Conservation (phyloP, 805 yeast genomes). For the Wickerhamomyces kurtzmanii region DNA sequence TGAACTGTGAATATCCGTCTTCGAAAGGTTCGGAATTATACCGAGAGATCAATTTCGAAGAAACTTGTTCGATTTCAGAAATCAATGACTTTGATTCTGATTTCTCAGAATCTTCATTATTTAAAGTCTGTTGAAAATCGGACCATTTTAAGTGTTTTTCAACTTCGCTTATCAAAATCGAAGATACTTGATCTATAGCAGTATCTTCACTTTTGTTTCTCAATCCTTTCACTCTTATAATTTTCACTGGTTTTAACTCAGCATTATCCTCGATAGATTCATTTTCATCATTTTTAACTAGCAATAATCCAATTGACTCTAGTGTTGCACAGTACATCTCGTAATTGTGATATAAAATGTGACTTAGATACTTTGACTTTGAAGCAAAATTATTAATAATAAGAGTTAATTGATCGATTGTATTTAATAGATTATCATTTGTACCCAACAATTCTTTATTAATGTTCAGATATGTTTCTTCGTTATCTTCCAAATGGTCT, state of each 20-base stretch:
- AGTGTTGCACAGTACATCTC: conserved; percentile 11
- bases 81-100: not conserved
- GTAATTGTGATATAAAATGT: conserved; percentile 19
- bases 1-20: conserved; percentile 14
- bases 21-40: conserved; percentile 16
- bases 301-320: conserved; percentile 54
- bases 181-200: conserved; percentile 19
- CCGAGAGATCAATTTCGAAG: conserved; percentile 8
- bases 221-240: conserved; percentile 76
- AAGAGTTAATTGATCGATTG: conserved; percentile 21
- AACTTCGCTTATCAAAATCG: conserved; percentile 25
- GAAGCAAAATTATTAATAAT: conserved; percentile 17
- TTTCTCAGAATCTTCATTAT: conserved; percentile 1
- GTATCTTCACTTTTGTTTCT: conserved; percentile 33
- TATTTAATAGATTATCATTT: conserved; percentile 14
- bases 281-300: conserved; percentile 30
- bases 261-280: conserved; percentile 3
- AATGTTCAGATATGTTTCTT: conserved; percentile 30
- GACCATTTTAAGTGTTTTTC: conserved; percentile 37
- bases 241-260: conserved; percentile 21
- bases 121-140: conserved; percentile 16
- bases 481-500: conserved; percentile 40
- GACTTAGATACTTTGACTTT: conserved; percentile 34
- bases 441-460: conserved; percentile 25
- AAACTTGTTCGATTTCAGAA: conserved; percentile 7